Conservation (phyloP, 2,329 filamentous ascomycete genomes). For the Geosmithia putterillii region DNA sequence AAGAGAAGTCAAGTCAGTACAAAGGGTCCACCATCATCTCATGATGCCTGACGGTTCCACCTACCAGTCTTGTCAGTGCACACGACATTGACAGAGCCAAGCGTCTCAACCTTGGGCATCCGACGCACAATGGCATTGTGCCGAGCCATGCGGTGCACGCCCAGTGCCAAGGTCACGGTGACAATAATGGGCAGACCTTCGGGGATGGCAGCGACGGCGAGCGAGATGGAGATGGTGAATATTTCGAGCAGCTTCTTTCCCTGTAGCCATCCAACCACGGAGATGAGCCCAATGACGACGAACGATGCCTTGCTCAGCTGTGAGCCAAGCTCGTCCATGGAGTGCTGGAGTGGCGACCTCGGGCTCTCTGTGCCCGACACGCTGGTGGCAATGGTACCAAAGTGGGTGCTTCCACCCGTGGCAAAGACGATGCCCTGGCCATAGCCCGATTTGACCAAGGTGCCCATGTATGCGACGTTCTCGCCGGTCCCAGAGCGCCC, state of each 20-base stretch:
- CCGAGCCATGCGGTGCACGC: conserved; percentile 91
- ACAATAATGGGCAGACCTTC: conserved; percentile 97
- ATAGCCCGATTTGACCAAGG: conserved; percentile 85
- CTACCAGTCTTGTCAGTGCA: conserved; percentile 93
- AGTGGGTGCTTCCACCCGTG: conserved; percentile 86
- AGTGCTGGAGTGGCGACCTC: conserved; percentile 82
- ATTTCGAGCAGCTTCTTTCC: conserved; percentile 86
- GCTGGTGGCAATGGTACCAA: conserved; percentile 90
- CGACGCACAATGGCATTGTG: conserved; percentile 90
- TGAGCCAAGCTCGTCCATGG: conserved; percentile 94
- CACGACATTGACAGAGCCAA: conserved; percentile 98
- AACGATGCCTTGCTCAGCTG: conserved; percentile 97
- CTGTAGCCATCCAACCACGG: conserved; percentile 78
- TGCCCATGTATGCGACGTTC: conserved; percentile 98
- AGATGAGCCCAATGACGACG: conserved; percentile 84
- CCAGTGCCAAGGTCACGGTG: conserved; percentile 87
- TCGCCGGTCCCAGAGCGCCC: conserved; percentile 40
- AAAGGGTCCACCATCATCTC: not conserved
- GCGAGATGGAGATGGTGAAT: conserved; percentile 93
- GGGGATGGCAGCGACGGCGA: conserved; percentile 91
- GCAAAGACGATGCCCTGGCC: conserved; percentile 96
- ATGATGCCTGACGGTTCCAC: conserved; percentile 3
- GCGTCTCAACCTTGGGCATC: conserved; percentile 91
- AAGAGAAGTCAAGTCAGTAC: not conserved
- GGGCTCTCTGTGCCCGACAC: conserved; percentile 93